A percentile compares a stretch with the other conserved stretches of the same genome.
These are phyloP conservation scores for Herpetomonas tarakana DNA, from an alignment of 208 protist genomes.

Conservation along the genomic window DNA sequence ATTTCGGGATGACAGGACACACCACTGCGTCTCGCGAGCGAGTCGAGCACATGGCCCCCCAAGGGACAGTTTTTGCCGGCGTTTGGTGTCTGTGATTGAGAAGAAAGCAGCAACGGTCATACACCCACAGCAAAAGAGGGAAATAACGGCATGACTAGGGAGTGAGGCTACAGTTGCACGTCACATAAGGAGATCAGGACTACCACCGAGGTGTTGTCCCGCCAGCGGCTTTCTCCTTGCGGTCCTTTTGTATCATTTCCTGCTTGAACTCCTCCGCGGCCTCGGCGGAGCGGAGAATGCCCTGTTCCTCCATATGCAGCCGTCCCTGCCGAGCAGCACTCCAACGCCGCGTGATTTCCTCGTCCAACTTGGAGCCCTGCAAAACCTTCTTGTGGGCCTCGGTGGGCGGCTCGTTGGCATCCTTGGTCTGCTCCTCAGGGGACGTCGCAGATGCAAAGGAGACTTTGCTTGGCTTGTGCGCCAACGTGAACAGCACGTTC, in stretches of 20 bases:
- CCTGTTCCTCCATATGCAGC: conserved; percentile 37
- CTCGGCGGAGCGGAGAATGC: conserved; percentile 23
- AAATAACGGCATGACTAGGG: no score
- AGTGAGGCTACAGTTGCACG: no score
- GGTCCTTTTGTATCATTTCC: conserved; percentile 16
- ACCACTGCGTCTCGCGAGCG: no score
- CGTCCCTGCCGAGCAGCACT: conserved; percentile 30
- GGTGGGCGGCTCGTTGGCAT: conserved; percentile 22
- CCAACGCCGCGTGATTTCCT: conserved; percentile 50
- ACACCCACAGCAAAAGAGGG: no score
- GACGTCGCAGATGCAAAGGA: conserved; percentile 24
- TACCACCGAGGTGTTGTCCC: conserved; percentile 59
- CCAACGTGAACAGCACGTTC: conserved; percentile 46
- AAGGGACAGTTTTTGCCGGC: no score
- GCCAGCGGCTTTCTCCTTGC: conserved; percentile 11
- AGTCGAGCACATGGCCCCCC: no score
- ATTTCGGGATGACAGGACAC: no score
- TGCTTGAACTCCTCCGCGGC: conserved; percentile 25
- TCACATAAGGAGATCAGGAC: no score
- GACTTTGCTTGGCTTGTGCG: conserved; percentile 82
- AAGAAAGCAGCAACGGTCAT: no score
- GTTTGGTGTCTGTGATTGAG: no score
- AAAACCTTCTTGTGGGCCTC: conserved; percentile 53
- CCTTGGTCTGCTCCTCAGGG: conserved; percentile 8
- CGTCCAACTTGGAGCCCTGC: conserved; percentile 31